Evolutionary conservation across 176 grass and related monocot species (phyloP).

Genomic region (Hsuehochloa calcarea): DNA sequence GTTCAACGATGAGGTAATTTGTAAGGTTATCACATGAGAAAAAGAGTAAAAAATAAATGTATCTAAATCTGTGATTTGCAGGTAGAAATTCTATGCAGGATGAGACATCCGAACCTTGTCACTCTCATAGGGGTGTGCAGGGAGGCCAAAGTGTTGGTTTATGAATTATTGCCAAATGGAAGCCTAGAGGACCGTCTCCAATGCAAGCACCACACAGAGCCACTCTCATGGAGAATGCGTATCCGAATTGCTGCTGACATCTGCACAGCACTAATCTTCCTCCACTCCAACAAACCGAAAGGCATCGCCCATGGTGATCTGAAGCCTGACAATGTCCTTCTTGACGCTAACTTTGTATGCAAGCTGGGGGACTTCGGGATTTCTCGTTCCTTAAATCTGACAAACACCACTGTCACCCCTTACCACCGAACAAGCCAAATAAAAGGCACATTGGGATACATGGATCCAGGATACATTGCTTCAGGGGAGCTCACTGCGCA

Average conservation of each 20-base stretch:
- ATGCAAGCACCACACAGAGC: conserved; percentile 11
- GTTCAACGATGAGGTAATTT: conserved; percentile 71
- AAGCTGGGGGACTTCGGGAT: conserved; percentile 83
- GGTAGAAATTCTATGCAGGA: conserved; percentile 53
- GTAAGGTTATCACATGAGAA: neutral
- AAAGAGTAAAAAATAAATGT: neutral
- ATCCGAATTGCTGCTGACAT: conserved; percentile 56
- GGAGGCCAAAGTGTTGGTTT: conserved; percentile 56
- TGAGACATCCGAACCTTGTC: conserved; percentile 78
- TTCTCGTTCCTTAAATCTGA: conserved; percentile 54
- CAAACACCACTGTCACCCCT: conserved; percentile 52
- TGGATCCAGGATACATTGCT: conserved; percentile 67
- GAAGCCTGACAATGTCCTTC: conserved; percentile 73
- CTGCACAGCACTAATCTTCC: conserved; percentile 67
- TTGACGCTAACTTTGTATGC: conserved; percentile 38
- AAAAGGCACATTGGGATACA: conserved; percentile 69
- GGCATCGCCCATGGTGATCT: conserved; percentile 66
- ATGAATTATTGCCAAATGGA: conserved; percentile 58
- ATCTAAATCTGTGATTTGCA: conserved; percentile 14
- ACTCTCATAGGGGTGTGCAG: conserved; percentile 64
- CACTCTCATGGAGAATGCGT: conserved; percentile 59
- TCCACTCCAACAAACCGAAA: conserved; percentile 57
- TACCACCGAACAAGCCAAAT: conserved; percentile 59
- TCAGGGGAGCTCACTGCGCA: conserved; percentile 67
- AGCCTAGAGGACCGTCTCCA: conserved; percentile 65